These are phyloP conservation scores for Peronospora belbahrii DNA, from an alignment of 352 stramenopile species.

Conservation along the genomic window DNA sequence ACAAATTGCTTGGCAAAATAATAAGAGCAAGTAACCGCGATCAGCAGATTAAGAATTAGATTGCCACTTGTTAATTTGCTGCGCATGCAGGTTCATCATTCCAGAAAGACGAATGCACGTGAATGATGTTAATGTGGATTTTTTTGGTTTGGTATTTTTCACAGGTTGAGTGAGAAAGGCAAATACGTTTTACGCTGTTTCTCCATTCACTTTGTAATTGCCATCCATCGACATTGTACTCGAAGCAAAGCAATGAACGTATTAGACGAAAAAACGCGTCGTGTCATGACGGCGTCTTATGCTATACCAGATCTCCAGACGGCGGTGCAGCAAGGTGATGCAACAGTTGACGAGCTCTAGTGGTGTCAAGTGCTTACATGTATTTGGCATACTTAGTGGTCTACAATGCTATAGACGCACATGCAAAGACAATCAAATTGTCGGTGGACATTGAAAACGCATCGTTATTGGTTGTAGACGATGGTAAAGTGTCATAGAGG, in stretches of 20 bases:
- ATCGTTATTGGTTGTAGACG: conserved; percentile 58
- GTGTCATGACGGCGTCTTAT: conserved; percentile 51
- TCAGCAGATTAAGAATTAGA: too few relatives aligned
- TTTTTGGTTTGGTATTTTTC: too few relatives aligned
- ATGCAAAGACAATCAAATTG: conserved; percentile 39
- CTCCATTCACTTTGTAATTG: not conserved
- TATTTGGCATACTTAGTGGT: conserved; percentile 29
- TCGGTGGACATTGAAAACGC: conserved; percentile 32
- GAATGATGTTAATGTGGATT: not conserved
- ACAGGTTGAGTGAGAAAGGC: conserved; percentile 23
- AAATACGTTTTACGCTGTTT: conserved; percentile 1
- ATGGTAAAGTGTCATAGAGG: conserved; percentile 34
- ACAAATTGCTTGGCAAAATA: too few relatives aligned
- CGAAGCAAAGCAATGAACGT: conserved; percentile 21
- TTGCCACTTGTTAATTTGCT: not conserved
- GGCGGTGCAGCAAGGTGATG: conserved; percentile 58
- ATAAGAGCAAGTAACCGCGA: too few relatives aligned
- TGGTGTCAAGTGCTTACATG: not conserved
- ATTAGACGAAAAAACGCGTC: conserved; percentile 31
- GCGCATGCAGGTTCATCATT: not conserved
- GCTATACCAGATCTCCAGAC: conserved; percentile 45
- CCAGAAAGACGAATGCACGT: not conserved
- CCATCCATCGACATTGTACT: not conserved
- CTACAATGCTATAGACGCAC: conserved; percentile 68
- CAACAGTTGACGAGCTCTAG: not conserved